Conservation (phyloP, 805 yeast species). For the Lachancea dasiensis region DNA sequence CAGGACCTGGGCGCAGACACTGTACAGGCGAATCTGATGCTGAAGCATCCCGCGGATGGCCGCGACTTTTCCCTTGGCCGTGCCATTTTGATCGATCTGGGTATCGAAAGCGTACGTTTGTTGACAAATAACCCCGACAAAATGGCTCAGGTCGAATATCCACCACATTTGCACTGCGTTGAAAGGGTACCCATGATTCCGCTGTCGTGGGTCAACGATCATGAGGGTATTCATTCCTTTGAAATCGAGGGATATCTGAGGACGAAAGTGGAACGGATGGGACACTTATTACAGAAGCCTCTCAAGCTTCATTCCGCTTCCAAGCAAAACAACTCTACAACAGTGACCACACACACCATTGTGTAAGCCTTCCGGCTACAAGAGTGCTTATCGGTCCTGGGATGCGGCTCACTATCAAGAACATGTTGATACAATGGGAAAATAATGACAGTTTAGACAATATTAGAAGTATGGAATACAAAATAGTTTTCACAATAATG, state of each 20-base stretch:
- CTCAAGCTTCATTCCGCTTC: slow-evolving; percentile 25
- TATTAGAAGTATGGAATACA: no score
- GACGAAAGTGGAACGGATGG: slow-evolving; percentile 96
- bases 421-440: not conserved
- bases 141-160: slow-evolving; percentile 90
- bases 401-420: not conserved
- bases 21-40: slow-evolving; percentile 86
- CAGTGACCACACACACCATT: slow-evolving; percentile 8
- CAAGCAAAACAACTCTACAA: slow-evolving; percentile 5
- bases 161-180: slow-evolving; percentile 62
- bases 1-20: slow-evolving; percentile 99
- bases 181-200: slow-evolving; percentile 98
- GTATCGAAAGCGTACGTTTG: slow-evolving; percentile 61
- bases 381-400: no score
- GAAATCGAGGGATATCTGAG: slow-evolving; percentile 92
- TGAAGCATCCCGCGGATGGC: slow-evolving; percentile 98
- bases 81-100: slow-evolving; percentile 81
- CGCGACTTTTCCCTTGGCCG: slow-evolving; percentile 91
- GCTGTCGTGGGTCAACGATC: slow-evolving; percentile 66
- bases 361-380: not conserved
- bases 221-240: slow-evolving; percentile 66
- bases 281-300: slow-evolving; percentile 68
- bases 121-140: slow-evolving; percentile 96
- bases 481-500: no score
- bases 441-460: no score